Conservation (phyloP, 2,329 filamentous ascomycete species). For the Ilyonectria sp. region DNA sequence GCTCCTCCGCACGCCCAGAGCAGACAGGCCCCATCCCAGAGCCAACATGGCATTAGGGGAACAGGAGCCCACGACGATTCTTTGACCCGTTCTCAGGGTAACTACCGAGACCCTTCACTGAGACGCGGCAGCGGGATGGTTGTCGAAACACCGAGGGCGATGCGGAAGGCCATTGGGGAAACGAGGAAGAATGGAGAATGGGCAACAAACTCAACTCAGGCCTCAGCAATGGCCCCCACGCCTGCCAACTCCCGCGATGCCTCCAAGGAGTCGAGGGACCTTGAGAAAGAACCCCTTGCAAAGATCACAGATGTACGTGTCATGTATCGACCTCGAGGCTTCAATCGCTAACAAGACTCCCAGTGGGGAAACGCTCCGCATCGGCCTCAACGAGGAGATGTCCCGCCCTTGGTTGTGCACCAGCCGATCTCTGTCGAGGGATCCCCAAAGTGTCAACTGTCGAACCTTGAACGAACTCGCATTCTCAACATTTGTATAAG, state of each 20-base stretch:
- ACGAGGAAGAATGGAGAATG: not conserved
- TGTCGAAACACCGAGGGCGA: constrained; percentile 10
- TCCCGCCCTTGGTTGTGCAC: constrained; percentile 20
- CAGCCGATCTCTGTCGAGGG: not conserved
- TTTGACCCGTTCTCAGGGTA: not conserved
- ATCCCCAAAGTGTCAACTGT: not conserved
- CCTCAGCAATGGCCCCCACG: not conserved
- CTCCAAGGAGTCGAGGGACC: not conserved
- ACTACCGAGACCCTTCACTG: constrained; percentile 27
- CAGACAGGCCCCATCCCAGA: not conserved
- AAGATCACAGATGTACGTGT: constrained; percentile 14
- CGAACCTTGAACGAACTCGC: not conserved
- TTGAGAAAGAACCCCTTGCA: not conserved
- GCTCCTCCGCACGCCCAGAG: not conserved
- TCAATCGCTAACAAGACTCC: constrained; percentile 9
- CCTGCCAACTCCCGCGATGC: too few relatives aligned
- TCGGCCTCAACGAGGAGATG: constrained; percentile 30
- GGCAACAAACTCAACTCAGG: not conserved
- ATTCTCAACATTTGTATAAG: not conserved
- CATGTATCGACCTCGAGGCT: accelerated
- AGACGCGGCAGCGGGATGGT: constrained; percentile 25
- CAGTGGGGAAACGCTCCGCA: constrained; percentile 22
- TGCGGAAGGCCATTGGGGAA: not conserved
- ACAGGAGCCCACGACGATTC: constrained; percentile 32
- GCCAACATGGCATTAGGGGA: not conserved